phyloP scores from a whole-genome alignment of 495 filamentous ascomycete genomes.

The Penicillium salamii region DNA sequence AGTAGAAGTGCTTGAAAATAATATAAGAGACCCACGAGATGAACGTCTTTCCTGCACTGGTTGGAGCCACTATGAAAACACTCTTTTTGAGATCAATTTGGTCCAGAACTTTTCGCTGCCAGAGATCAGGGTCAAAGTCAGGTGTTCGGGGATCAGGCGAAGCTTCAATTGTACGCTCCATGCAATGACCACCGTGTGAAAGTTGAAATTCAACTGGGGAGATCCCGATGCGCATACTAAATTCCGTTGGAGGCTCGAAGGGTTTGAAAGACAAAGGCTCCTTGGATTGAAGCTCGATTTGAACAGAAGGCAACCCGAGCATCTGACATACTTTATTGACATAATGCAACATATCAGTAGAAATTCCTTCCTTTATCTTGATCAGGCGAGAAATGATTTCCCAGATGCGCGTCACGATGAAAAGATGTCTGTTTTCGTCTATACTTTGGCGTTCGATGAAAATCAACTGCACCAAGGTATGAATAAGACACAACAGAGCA shows the following conservation, averaged over 20 bases:
- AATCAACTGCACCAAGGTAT: slow-evolving; percentile 31
- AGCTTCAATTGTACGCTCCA: slow-evolving; percentile 71
- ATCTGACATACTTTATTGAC: slow-evolving; percentile 22
- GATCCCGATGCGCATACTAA: slow-evolving; percentile 19
- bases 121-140: slow-evolving; percentile 68
- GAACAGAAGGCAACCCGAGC: slow-evolving; percentile 22
- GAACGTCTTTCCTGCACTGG: slow-evolving; percentile 65
- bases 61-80: slow-evolving; percentile 74
- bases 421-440: background rate
- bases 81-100: slow-evolving; percentile 66
- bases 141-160: slow-evolving; percentile 60
- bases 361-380: slow-evolving; percentile 22
- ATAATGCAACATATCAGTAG: slow-evolving; percentile 16
- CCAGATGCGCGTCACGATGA: slow-evolving; percentile 16
- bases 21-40: slow-evolving; percentile 36
- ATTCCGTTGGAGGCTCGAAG: slow-evolving; percentile 12
- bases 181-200: slow-evolving; percentile 63
- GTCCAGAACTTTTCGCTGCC: slow-evolving; percentile 73
- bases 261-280: slow-evolving; percentile 36
- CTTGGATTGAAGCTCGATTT: slow-evolving; percentile 1
- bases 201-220: slow-evolving; percentile 58
- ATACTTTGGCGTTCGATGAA: slow-evolving; percentile 1
- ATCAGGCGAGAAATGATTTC: slow-evolving; percentile 12
- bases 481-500: slow-evolving; percentile 44
- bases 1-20: no score